Evolutionary conservation across 352 stramenopile species (phyloP).

Genomic region (Globisporangium echinulatum): DNA sequence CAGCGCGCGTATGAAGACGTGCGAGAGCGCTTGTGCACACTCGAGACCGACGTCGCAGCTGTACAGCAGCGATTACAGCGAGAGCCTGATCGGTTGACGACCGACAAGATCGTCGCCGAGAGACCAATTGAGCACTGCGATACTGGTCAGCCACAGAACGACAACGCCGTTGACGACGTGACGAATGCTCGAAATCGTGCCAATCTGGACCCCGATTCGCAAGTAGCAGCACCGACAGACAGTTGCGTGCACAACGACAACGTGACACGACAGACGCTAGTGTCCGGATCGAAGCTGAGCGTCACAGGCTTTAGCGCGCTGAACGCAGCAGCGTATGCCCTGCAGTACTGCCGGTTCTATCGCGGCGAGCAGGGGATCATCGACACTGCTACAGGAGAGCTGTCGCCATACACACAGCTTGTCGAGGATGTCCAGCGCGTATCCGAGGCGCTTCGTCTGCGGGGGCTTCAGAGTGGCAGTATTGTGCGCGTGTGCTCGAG

Average conservation of each 20-base stretch:
- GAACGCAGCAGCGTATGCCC: conserved; percentile 8
- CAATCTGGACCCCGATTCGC: background rate
- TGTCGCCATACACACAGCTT: conserved; percentile 3
- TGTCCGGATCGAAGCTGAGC: conserved; percentile 4
- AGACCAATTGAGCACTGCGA: background rate
- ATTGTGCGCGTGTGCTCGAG: conserved; percentile 2
- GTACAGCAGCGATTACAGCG: background rate
- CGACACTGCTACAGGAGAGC: background rate
- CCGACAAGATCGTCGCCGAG: background rate
- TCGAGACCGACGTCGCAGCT: conserved; percentile 3
- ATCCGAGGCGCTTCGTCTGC: background rate
- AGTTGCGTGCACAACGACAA: background rate
- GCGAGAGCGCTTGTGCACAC: conserved; percentile 1
- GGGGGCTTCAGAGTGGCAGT: conserved; percentile 1
- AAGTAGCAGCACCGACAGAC: background rate
- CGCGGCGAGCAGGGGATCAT: conserved; percentile 3
- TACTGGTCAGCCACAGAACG: background rate
- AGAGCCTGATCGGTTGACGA: background rate
- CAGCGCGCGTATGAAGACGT: conserved; percentile 5
- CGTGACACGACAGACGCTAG: conserved; percentile 1
- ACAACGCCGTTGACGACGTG: background rate
- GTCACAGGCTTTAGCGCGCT: conserved; percentile 4
- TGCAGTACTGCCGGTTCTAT: conserved; percentile 12
- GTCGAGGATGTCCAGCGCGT: conserved; percentile 2
- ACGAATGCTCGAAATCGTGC: background rate